phyloP scores from a whole-genome alignment of 139 green algal genomes.

The Tetraselmis chui region DNA sequence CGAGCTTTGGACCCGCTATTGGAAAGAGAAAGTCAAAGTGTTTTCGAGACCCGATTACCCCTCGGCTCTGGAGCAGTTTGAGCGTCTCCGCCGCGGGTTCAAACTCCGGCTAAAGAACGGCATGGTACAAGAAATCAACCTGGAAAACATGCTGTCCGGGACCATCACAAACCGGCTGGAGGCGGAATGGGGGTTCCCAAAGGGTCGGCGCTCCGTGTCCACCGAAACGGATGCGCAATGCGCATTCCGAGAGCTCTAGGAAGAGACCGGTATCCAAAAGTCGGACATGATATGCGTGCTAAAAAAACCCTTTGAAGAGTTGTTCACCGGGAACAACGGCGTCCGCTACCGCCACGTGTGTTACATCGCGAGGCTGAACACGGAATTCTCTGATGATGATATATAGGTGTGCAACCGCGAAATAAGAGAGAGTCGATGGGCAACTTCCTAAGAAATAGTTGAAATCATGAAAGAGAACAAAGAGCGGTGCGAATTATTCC shows the following conservation, averaged over 20 bases:
- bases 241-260: constrained; percentile 14
- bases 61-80: not conserved
- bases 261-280: constrained; percentile 9
- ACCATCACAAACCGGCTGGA: too few species aligned
- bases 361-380: constrained; percentile 4
- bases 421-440: not conserved
- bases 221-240: constrained; percentile 13
- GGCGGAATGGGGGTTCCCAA: constrained; percentile 18
- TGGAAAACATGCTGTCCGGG: too few species aligned
- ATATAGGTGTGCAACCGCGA: not conserved
- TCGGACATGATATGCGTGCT: not conserved
- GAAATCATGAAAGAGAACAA: too few species aligned
- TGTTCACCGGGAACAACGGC: constrained; percentile 13
- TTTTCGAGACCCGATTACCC: not conserved
- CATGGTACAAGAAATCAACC: too few species aligned
- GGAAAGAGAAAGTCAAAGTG: not conserved
- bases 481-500: too few species aligned
- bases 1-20: not conserved
- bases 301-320: constrained; percentile 12
- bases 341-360: constrained; percentile 14
- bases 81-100: not conserved
- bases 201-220: constrained; percentile 15
- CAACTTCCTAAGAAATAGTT: too few species aligned
- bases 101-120: too few species aligned
- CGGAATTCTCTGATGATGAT: not conserved